phyloP scores from a whole-genome alignment of 2,329 filamentous ascomycete species.

The Apiospora marii region DNA sequence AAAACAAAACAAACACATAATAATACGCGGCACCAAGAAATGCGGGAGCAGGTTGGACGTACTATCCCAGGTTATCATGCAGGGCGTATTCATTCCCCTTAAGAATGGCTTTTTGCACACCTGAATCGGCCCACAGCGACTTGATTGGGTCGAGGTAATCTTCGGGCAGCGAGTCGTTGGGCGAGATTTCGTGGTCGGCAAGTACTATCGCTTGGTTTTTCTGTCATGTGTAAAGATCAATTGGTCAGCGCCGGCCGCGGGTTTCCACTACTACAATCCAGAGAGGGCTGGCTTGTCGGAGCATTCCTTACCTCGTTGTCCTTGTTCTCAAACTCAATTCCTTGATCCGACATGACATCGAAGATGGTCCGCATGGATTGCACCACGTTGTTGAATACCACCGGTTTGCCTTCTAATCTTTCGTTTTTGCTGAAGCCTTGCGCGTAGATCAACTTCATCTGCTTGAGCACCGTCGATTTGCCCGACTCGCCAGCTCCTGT shows the following conservation, averaged over 20 bases:
- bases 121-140: conserved; percentile 81
- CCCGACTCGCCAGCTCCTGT: conserved; percentile 92
- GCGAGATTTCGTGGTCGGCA: conserved; percentile 81
- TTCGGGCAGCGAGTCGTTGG: conserved; percentile 79
- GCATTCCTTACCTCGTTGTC: conserved; percentile 73
- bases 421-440: conserved; percentile 90
- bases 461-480: conserved; percentile 96
- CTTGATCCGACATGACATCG: conserved; percentile 88
- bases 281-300: background rate
- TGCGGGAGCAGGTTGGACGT: conserved; percentile 46
- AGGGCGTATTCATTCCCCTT: conserved; percentile 97
- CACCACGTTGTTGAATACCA: conserved; percentile 94
- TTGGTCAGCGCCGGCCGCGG: conserved; percentile 40
- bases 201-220: conserved; percentile 80
- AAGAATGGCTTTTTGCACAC: conserved; percentile 85
- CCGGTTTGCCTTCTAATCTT: conserved; percentile 91
- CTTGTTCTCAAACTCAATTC: conserved; percentile 74
- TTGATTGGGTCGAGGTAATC: conserved; percentile 85
- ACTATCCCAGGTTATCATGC: conserved; percentile 96
- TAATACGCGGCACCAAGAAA: background rate
- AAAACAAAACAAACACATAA: background rate
- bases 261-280: background rate
- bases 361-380: conserved; percentile 91
- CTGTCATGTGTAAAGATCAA: conserved; percentile 52
- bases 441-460: conserved; percentile 98